Conservation (phyloP, 1,139 yeast genomes). For the Yamadazyma oceani region DNA sequence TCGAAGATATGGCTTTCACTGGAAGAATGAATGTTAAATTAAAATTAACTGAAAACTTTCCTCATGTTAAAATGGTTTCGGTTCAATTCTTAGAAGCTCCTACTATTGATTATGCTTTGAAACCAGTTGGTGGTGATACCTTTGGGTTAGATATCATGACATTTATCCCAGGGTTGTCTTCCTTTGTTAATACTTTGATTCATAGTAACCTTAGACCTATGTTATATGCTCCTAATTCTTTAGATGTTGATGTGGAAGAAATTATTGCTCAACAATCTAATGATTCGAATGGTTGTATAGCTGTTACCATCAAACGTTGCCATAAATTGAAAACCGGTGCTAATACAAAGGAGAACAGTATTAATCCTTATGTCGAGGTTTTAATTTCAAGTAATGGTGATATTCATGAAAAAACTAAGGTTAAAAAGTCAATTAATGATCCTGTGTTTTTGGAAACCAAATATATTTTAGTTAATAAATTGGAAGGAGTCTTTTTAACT, state of each 20-base stretch:
- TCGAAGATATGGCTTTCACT: slow-evolving; percentile 73
- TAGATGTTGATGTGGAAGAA: slow-evolving; percentile 73
- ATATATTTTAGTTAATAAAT: slow-evolving; percentile 54
- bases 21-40: slow-evolving; percentile 71
- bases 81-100: slow-evolving; percentile 77
- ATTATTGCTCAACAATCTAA: slow-evolving; percentile 60
- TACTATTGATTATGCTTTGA: slow-evolving; percentile 70
- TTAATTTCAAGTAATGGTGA: slow-evolving; percentile 45
- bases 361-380: slow-evolving; percentile 62
- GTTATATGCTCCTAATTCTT: slow-evolving; percentile 80
- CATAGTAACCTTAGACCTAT: slow-evolving; percentile 72
- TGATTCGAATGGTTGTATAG: slow-evolving; percentile 68
- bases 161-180: slow-evolving; percentile 72
- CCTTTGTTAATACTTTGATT: slow-evolving; percentile 69
- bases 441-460: slow-evolving; percentile 71
- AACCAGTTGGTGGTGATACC: slow-evolving; percentile 88
- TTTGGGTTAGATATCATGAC: slow-evolving; percentile 83
- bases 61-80: slow-evolving; percentile 71
- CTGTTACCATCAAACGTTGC: slow-evolving; percentile 59
- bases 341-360: slow-evolving; percentile 42
- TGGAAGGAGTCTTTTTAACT: slow-evolving; percentile 55
- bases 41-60: slow-evolving; percentile 62
- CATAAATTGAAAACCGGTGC: slow-evolving; percentile 44
- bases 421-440: slow-evolving; percentile 52
- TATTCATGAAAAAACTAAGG: slow-evolving; percentile 51